Evolutionary conservation across 2,329 filamentous ascomycete genomes (phyloP).

Genomic region (Podosphaera fusca): DNA sequence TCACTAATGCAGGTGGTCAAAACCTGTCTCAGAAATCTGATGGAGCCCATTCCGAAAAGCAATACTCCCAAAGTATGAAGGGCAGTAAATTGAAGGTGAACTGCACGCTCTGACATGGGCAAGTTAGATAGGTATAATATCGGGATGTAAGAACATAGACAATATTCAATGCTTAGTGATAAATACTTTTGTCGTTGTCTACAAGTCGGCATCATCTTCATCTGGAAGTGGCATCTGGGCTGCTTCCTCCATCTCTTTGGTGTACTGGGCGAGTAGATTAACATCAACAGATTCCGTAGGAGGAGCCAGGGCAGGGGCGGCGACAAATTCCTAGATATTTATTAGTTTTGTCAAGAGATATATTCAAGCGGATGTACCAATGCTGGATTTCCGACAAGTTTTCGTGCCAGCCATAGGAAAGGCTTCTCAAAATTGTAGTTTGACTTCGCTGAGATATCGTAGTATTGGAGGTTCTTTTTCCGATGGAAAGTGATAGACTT

Average conservation of each 20-base stretch:
- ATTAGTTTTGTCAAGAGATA: constrained; percentile 5
- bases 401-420: constrained; percentile 97
- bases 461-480: constrained; percentile 99
- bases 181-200: constrained; percentile 2
- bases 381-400: constrained; percentile 82
- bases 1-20: too few relatives aligned
- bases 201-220: constrained; percentile 58
- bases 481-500: constrained; percentile 99
- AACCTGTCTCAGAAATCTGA: too few relatives aligned
- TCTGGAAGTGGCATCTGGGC: constrained; percentile 70
- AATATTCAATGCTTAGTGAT: too few relatives aligned
- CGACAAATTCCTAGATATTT: constrained; percentile 63
- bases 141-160: too few relatives aligned
- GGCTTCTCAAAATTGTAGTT: constrained; percentile 99
- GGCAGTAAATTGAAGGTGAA: too few relatives aligned
- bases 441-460: constrained; percentile 98
- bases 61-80: too few relatives aligned
- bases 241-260: constrained; percentile 70
- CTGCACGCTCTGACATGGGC: too few relatives aligned
- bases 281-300: constrained; percentile 80
- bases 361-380: constrained; percentile 29
- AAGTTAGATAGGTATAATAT: too few relatives aligned
- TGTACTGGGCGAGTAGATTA: constrained; percentile 57
- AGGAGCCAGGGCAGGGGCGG: constrained; percentile 79
- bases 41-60: too few relatives aligned